Conservation (phyloP, 768 basidiomycete species). For the Leccinum disarticulatum region DNA sequence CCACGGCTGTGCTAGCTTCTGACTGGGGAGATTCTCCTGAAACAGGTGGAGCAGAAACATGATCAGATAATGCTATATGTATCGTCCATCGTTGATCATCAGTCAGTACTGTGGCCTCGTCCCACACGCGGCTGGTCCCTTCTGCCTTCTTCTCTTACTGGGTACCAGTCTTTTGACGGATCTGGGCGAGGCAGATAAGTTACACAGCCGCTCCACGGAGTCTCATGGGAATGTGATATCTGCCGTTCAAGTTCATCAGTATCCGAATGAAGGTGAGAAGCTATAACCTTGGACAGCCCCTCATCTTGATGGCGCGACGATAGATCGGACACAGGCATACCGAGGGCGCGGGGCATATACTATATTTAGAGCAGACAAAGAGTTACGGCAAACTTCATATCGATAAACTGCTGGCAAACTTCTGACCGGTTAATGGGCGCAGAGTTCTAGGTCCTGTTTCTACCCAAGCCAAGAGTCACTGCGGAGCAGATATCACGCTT, state of each 20-base stretch:
- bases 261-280: background rate
- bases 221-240: background rate
- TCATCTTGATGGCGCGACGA: background rate
- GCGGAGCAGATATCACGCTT: background rate
- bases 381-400: background rate
- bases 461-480: background rate
- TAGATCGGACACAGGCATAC: background rate
- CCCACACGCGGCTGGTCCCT: background rate
- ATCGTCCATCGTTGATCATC: background rate
- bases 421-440: background rate
- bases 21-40: background rate
- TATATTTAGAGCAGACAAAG: background rate
- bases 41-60: background rate
- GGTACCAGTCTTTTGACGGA: background rate
- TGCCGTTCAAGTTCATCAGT: background rate
- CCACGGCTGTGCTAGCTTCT: background rate
- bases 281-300: background rate
- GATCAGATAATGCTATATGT: background rate
- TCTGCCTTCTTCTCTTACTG: background rate
- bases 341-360: background rate
- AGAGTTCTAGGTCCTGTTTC: background rate
- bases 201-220: background rate
- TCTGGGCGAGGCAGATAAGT: background rate
- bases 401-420: background rate
- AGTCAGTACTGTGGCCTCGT: background rate